Base-by-base conservation (phyloP, 495 filamentous ascomycete genomes). In the Neurospora hispaniola region DNA sequence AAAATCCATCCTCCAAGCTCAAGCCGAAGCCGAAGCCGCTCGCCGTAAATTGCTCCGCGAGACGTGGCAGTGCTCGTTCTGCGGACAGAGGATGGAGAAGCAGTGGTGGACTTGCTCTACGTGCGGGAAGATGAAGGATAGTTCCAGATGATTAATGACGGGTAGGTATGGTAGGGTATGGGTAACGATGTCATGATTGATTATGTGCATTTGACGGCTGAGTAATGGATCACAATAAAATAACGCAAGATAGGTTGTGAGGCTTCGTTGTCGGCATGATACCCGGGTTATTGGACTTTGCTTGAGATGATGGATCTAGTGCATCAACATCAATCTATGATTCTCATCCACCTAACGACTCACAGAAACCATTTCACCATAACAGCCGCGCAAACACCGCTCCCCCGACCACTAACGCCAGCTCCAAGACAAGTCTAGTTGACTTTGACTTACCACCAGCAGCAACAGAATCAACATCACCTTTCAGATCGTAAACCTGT, bases 61-160 rank as follows among this genome's bases (percentile, higher is more conserved):
- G 16, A 86, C 90, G 20, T 97, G 94, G 94, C 79, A 88, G 16
- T 97, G 94, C 70, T 81, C 84, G 48, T 82, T 80, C 31, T 94
- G 92, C 73, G 88, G 87, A 3, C 86, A 84, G 5, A 85, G 86
- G 48, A 91, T 92, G 85, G 89, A 93, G 71, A 83, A 82, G 31
- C 86, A 90, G 73, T 94, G 91, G 91, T 93, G 90, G 91, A 91
- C 90, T n/a, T 94, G 92, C 73, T 87, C 88, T 4, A 77, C 78
- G 12, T 94, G 91, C 77, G 90, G 91, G 16, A 84, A 78, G 23
- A 88, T 94, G 87, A 94, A 93, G 82, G 78, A 82, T 46, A 85
- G 79, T 31, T 90, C 88, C 10, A 89, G 75, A 81, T 78, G 42
- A 74, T 18, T 62, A 39, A 74, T 69, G 44, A n/a, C 3, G 66